Percentiles rank a stretch among this genome's conserved stretches.
Evolutionary conservation across 2,329 filamentous ascomycete species (phyloP).

Genomic region (Endocalyx cinctus): DNA sequence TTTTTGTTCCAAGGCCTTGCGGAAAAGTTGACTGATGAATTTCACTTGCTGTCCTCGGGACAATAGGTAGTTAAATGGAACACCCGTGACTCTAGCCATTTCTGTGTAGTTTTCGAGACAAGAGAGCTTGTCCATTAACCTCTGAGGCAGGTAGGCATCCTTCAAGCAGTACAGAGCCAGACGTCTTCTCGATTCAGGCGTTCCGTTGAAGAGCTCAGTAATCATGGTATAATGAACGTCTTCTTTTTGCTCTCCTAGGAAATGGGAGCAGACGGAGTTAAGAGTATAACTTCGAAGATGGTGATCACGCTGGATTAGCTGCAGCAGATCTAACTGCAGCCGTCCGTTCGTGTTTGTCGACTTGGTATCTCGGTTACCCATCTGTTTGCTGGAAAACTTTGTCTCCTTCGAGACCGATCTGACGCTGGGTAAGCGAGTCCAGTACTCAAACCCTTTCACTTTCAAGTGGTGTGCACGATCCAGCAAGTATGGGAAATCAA

Average conservation of each 20-base stretch:
- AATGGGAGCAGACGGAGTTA: conserved; percentile 93
- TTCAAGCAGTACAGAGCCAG: conserved; percentile 95
- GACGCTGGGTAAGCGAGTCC: conserved; percentile 71
- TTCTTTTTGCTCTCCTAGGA: conserved; percentile 95
- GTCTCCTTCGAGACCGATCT: conserved; percentile 70
- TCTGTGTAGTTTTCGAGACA: conserved; percentile 99
- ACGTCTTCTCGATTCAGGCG: conserved; percentile 83
- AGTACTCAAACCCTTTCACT: conserved; percentile 74
- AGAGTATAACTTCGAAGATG: conserved; percentile 95
- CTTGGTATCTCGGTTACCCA: conserved; percentile 94
- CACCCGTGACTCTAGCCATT: conserved; percentile 98
- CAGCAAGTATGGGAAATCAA: conserved; percentile 94
- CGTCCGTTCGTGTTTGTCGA: conserved; percentile 91
- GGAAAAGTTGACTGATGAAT: conserved; percentile 94
- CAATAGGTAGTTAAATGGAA: conserved; percentile 92
- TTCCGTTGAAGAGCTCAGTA: conserved; percentile 95
- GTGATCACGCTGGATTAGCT: conserved; percentile 89
- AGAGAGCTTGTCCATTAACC: conserved; percentile 95
- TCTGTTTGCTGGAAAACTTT: conserved; percentile 96
- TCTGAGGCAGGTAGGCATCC: conserved; percentile 90
- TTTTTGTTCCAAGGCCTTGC: conserved; percentile 88
- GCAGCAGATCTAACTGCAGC: conserved; percentile 88
- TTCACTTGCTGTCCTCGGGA: conserved; percentile 94
- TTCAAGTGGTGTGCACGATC: conserved; percentile 84
- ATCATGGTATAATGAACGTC: conserved; percentile 99